Conservation (phyloP, 2,329 filamentous ascomycete species). For the Graphilbum sp. region DNA sequence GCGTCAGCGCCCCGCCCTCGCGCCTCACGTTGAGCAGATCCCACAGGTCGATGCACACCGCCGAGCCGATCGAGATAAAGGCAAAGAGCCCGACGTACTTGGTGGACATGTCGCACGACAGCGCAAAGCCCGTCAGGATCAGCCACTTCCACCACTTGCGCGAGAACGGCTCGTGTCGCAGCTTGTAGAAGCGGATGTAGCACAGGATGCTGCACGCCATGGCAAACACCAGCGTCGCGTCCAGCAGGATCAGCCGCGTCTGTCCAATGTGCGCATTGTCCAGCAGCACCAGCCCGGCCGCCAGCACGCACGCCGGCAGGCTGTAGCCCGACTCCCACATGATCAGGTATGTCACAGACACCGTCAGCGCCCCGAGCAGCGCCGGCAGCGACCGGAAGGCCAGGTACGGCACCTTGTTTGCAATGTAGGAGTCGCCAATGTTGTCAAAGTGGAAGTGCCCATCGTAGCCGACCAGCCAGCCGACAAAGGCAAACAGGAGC, state of each 20-base stretch:
- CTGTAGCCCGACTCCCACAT: constrained; percentile 99
- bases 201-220: constrained; percentile 89
- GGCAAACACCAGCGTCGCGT: constrained; percentile 84
- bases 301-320: constrained; percentile 76
- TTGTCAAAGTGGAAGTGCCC: constrained; percentile 97
- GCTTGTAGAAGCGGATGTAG: constrained; percentile 97
- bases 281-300: constrained; percentile 73
- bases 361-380: constrained; percentile 77
- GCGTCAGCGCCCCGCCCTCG: constrained; percentile 59
- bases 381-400: constrained; percentile 90
- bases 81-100: constrained; percentile 97
- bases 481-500: constrained; percentile 90
- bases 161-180: constrained; percentile 73
- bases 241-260: constrained; percentile 84
- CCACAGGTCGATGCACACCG: constrained; percentile 90
- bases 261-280: constrained; percentile 98
- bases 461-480: constrained; percentile 95
- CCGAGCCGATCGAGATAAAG: constrained; percentile 91
- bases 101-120: constrained; percentile 95
- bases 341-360: constrained; percentile 86
- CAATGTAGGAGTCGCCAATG: constrained; percentile 95
- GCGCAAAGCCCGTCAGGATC: constrained; percentile 77
- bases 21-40: constrained; percentile 82
- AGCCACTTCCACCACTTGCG: constrained; percentile 99
- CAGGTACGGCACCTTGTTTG: constrained; percentile 93